Base-by-base conservation (phyloP, 257 asterid genomes). In the Ilex asprella region DNA sequence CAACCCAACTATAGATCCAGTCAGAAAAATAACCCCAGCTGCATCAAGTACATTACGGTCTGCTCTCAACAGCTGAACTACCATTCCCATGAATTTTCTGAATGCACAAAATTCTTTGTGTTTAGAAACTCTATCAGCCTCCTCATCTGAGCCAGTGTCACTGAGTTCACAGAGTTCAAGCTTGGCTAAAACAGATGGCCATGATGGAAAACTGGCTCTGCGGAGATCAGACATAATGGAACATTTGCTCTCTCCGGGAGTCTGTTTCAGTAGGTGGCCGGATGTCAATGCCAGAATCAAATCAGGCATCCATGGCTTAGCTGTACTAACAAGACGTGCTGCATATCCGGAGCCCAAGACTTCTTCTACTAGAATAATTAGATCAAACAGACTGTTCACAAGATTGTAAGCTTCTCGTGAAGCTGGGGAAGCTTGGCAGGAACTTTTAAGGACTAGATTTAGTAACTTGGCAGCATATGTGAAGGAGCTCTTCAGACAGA, bases 241-340 rank as follows among this genome's bases (percentile, higher is more conserved):
- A 63, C 43, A 12, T 12, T 39, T 41, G 39, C 60, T 78, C 15
- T 68, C 78, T 30, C 29, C 80, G 12, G 65, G 44, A 39, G 71
- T 72, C 66, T 74, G 79, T 35, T 77, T 84, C 66, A 79, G 75
- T 62, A 87, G 67, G 78, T 65, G 73, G 62, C 56, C 3, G 59
- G 87, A 85, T 67, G 94, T 96, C 60, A 89, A 56, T 46, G 94
- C 90, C 57, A 93, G 70, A 62, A 87, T 75, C 67, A 93, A 71
- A 81, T 93, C 97, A 47, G 97, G 95, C 61, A 82, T 54, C 97
- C 97, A 93, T 64, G 81, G 88, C 78, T 79, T 82, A 62, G 77
- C 76, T 21, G 81, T 78, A 62, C 81, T 46, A 56, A 71, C 44
- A 50, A 89, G 71, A 55, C 90, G 94, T 72, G 78, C 67, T 39